A percentile compares a stretch with the other conserved stretches of the same genome.
Conservation (phyloP, 306 rosid genomes). For the Erythrophleum fordii region DNA sequence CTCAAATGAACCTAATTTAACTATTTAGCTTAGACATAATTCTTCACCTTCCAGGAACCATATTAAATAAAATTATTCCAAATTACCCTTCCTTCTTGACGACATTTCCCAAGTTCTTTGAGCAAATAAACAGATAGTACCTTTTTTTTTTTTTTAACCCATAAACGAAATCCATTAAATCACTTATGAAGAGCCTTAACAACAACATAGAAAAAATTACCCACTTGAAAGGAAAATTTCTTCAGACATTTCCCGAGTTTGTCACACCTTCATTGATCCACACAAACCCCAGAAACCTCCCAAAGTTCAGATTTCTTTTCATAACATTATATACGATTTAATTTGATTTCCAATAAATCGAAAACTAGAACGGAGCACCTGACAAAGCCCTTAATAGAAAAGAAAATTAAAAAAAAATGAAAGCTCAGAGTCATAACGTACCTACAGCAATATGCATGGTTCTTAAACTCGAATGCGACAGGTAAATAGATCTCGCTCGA, state of each 20-base stretch:
- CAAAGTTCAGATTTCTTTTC: constrained; percentile 40
- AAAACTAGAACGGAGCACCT: constrained; percentile 28
- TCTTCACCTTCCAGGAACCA: constrained; percentile 22
- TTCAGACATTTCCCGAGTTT: constrained; percentile 32
- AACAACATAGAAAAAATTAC: constrained; percentile 22
- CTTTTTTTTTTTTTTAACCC: neutral
- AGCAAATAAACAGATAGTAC: constrained; percentile 33
- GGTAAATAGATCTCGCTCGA: constrained; percentile 57
- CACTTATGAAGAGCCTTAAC: constrained; percentile 22
- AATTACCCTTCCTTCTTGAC: constrained; percentile 16
- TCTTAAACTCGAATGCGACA: constrained; percentile 46
- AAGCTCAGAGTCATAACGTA: constrained; percentile 43
- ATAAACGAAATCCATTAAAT: constrained; percentile 18
- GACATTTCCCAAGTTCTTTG: constrained; percentile 17
- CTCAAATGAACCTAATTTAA: constrained; percentile 33
- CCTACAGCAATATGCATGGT: constrained; percentile 60
- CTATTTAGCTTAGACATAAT: constrained; percentile 30
- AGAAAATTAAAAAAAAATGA: neutral
- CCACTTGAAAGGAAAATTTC: constrained; percentile 29
- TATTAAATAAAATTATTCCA: constrained; percentile 27
- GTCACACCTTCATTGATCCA: constrained; percentile 31
- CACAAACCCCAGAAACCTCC: constrained; percentile 39
- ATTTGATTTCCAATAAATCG: constrained; percentile 45
- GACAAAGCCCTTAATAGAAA: constrained; percentile 6
- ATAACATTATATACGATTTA: constrained; percentile 24